Base-by-base conservation (phyloP, 1,284 basidiomycete genomes). In the Trichosporon coremiiforme region DNA sequence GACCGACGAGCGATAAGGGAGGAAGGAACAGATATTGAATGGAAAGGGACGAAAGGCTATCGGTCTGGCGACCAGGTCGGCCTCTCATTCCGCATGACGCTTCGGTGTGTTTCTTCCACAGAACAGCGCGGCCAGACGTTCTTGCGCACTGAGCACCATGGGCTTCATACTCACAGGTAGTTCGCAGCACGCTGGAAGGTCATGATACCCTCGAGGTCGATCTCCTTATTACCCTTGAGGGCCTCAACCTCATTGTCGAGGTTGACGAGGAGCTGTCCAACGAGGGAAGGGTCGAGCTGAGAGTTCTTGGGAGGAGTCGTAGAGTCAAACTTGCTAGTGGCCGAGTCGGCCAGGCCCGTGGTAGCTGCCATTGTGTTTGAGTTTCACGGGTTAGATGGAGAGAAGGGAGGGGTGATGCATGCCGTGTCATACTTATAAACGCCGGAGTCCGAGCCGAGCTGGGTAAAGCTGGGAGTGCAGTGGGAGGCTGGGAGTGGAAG, bases 151-250 rank as follows among this genome's bases (percentile, higher is more conserved):
- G 10, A 15, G 29, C 45, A 25, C 25, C 25, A 25, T 13, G 3
- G 9, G n/a, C 20, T 41, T 17, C n/a, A 12, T 5, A 78, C 82
- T 70, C 68, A 83, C 77, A 82, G 74, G 69, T 81, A 83, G 75
- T 82, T 80, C 29, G 78, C 79, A 4, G 81, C 76, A 20, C 83
- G 72, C 78, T 85, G 85, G 75, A 79, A 85, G 29, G 76, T 76
- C n/a, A 83, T 69, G 31, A 86, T 73, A 4, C 79, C 78, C 64
- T 84, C 81, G 50, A 85, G 71, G 71, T 85, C 84, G 33, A 66
- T 9, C 38, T 75, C 69, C 3, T 66, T 68, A 25, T 68, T 64
- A 31, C 66, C 65, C 72, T 75, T 75, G 66, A 80, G 66, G 15
- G 73, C 60, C 41, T 70, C 67, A 64, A 81, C 73, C 67, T 81